Conservation (phyloP, 2,329 filamentous ascomycete genomes). For the Fusarium hainanense region DNA sequence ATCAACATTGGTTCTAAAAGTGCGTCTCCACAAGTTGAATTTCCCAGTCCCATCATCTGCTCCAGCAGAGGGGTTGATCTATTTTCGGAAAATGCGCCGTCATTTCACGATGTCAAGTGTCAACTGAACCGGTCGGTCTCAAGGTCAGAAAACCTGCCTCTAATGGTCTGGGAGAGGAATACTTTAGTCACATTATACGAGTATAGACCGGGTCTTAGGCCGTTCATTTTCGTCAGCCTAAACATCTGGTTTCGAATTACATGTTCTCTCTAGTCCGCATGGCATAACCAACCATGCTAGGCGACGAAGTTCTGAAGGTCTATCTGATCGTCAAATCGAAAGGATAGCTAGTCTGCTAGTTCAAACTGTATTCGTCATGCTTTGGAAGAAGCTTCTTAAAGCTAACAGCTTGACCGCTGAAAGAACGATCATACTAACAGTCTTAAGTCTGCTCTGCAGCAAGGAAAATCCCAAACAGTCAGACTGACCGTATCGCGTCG, state of each 20-base stretch:
- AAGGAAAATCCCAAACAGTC: not conserved
- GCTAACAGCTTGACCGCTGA: not conserved
- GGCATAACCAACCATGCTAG: slow-evolving; percentile 5
- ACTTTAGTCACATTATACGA: not conserved
- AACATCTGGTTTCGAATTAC: not conserved
- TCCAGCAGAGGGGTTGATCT: slow-evolving; percentile 16
- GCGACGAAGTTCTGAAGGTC: not conserved
- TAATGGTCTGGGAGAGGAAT: not conserved
- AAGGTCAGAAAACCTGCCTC: not conserved
- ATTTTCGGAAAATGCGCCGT: slow-evolving; percentile 37
- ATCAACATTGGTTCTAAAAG: slow-evolving; percentile 2
- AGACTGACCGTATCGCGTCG: not conserved
- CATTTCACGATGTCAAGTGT: not conserved
- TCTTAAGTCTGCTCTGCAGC: not conserved
- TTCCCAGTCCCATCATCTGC: slow-evolving; percentile 6
- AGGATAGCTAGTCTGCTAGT: not conserved
- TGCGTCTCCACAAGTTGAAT: slow-evolving; percentile 2
- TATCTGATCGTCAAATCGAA: not conserved
- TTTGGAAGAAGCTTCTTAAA: not conserved
- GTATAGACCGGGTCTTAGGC: not conserved
- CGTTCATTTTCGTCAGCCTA: not conserved
- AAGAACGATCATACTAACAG: not conserved
- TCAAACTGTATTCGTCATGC: not conserved
- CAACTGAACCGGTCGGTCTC: not conserved
- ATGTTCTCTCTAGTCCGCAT: not conserved